Evolutionary conservation across 2,329 filamentous ascomycete species (phyloP).

Genomic region (Pleomassaria siparia): DNA sequence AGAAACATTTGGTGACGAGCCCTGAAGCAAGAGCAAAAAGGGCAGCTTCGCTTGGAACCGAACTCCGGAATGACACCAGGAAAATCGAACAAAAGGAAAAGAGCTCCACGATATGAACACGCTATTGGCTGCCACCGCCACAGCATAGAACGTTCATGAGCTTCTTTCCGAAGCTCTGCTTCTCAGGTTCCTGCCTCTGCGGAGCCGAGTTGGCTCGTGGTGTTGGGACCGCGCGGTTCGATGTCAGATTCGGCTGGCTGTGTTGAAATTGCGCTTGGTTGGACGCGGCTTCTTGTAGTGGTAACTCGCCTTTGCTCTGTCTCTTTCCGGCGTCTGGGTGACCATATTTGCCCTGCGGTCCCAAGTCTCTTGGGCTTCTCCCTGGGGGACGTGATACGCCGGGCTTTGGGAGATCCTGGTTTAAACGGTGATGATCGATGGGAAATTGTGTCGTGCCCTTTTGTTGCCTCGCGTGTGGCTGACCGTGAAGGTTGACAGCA

Average conservation of each 20-base stretch:
- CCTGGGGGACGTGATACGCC: constrained; percentile 57
- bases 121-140: constrained; percentile 45
- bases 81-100: constrained; percentile 16
- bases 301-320: constrained; percentile 75
- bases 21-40: constrained; percentile 13
- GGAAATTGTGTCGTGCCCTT: constrained; percentile 55
- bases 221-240: constrained; percentile 60
- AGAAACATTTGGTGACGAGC: constrained; percentile 24
- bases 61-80: constrained; percentile 39
- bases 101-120: not conserved
- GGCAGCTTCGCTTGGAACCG: constrained; percentile 32
- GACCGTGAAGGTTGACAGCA: constrained; percentile 76
- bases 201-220: constrained; percentile 53
- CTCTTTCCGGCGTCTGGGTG: constrained; percentile 54
- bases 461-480: constrained; percentile 60
- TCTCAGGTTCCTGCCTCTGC: constrained; percentile 66
- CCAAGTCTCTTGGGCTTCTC: constrained; percentile 40
- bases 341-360: constrained; percentile 22
- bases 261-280: constrained; percentile 97
- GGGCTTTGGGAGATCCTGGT: constrained; percentile 58
- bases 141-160: constrained; percentile 92
- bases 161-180: constrained; percentile 79
- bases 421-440: constrained; percentile 47
- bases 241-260: constrained; percentile 79
- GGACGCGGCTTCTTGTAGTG: constrained; percentile 77